Evolutionary conservation across 2,329 filamentous ascomycete genomes (phyloP), one percentile per base, ranked within the genome.

Genomic region (Xylaria sp.): DNA sequence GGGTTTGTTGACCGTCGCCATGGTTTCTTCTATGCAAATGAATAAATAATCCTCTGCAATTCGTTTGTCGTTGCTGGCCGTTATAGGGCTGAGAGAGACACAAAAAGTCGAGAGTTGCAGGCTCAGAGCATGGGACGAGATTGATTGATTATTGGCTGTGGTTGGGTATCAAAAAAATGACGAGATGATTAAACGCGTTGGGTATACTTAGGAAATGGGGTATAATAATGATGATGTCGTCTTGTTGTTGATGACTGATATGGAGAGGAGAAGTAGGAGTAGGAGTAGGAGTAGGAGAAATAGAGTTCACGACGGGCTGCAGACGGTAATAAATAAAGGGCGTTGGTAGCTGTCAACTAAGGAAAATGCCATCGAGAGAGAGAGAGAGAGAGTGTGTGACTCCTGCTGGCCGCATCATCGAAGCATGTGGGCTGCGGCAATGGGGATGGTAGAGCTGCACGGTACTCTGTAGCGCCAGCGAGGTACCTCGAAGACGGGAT

Each of bases 1-100:
- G 33, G 92, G 92, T 71, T 84, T 86, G 78, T 95, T 94, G 73
- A 94, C 90, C 67, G 70, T 72, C 14, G 77, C 68, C 72, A 77
- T 75, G 63, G 37, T 69, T 28, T 57, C 21, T 57, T 21, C 15
- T 45, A 28, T 46, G 33, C 14, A 43, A 23, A 40, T 9, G 15
- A 25, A 38, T 31, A 4, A 4, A 19, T 14, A 9, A 25, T 53
- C 45, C 35, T 42, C 9, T 50, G n/a, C 12, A n/a, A 8, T 17
- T 42, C 19, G 38, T 45, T 4, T 35, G 9, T 4, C 33, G 47
- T 21, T 17, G 23, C 15, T 37, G 25, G 14, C 4, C 21, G 33
- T 55, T 12, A 23, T 15, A 35, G 60, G 56, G 57, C 66, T 9
- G 38, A 46, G 21, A 19, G 21, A 42, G 2, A 31, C 40, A 33